These are phyloP conservation scores for Carex parvula DNA, from an alignment of 176 grass and related monocot species.

Conservation along the genomic window DNA sequence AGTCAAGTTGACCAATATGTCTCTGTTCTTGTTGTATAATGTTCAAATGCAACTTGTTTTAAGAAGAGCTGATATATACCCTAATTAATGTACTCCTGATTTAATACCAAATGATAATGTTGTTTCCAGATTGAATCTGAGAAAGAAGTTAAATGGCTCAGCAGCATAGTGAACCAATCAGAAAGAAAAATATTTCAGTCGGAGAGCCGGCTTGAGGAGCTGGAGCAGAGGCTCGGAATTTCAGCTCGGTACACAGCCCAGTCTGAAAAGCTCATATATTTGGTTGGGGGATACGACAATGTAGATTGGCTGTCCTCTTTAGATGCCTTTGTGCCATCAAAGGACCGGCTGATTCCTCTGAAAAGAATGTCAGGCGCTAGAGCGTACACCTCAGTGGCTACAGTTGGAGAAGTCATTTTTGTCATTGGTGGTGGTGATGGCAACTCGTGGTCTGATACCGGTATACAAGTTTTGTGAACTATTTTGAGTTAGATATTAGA, in stretches of 20 bases:
- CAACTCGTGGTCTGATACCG: constrained; percentile 34
- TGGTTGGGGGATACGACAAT: constrained; percentile 66
- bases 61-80: neutral
- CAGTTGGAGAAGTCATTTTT: constrained; percentile 55
- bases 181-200: constrained; percentile 49
- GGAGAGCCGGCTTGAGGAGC: constrained; percentile 43
- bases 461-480: constrained; percentile 13
- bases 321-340: constrained; percentile 51
- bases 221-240: constrained; percentile 45
- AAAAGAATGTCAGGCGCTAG: constrained; percentile 53
- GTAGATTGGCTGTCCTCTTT: constrained; percentile 56
- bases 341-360: constrained; percentile 48
- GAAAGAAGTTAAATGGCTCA: constrained; percentile 57
- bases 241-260: constrained; percentile 4
- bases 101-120: constrained; percentile 1
- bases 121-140: constrained; percentile 55
- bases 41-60: neutral
- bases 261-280: constrained; percentile 36
- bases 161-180: constrained; percentile 39
- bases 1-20: neutral
- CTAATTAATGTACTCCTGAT: neutral
- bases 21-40: constrained; percentile 4
- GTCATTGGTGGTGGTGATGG: constrained; percentile 67
- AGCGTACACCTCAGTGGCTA: constrained; percentile 48
- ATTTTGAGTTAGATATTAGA: neutral